A percentile compares a stretch with the other conserved stretches of the same genome.
Evolutionary conservation across 345 rosid species (phyloP).

Genomic region (Lepidium sativum): DNA sequence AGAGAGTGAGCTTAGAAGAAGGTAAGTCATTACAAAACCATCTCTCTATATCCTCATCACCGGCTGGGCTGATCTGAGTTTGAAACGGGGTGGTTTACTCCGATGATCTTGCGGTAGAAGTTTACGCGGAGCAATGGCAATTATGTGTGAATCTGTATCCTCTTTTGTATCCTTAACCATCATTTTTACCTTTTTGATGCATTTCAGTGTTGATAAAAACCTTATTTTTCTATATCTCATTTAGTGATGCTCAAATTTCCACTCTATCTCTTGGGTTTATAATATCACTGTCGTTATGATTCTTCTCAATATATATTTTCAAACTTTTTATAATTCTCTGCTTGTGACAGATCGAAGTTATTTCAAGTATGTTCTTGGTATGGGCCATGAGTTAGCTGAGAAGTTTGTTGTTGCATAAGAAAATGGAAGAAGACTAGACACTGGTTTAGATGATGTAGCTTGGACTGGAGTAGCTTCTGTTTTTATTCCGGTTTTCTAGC

Average conservation of each 20-base stretch:
- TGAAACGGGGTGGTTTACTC: slow-evolving; percentile 15
- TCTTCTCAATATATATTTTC: background rate
- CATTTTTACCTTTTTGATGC: background rate
- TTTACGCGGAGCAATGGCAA: slow-evolving; percentile 51
- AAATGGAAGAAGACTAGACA: too few relatives aligned
- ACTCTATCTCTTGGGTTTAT: background rate
- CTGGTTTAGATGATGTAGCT: too few relatives aligned
- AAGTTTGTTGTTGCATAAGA: too few relatives aligned
- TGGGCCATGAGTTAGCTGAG: too few relatives aligned
- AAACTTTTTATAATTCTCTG: background rate
- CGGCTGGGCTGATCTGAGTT: background rate
- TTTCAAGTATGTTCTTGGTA: too few relatives aligned
- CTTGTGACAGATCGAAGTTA: slow-evolving; percentile 5
- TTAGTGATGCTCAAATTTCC: background rate
- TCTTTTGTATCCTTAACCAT: slow-evolving; percentile 69
- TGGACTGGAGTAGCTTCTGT: too few relatives aligned
- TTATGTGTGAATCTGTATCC: slow-evolving; percentile 67
- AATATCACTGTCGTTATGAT: background rate
- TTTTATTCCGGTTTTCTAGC: too few relatives aligned
- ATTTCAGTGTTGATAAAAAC: background rate
- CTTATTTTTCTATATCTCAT: background rate
- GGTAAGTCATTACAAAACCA: slow-evolving; percentile 21
- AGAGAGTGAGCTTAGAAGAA: slow-evolving; percentile 30
- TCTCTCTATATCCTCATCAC: slow-evolving; percentile 2
- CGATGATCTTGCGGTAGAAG: slow-evolving; percentile 55